Conservation (phyloP, 2,329 filamentous ascomycete species). For the Thermothelomyces thermophilus region DNA sequence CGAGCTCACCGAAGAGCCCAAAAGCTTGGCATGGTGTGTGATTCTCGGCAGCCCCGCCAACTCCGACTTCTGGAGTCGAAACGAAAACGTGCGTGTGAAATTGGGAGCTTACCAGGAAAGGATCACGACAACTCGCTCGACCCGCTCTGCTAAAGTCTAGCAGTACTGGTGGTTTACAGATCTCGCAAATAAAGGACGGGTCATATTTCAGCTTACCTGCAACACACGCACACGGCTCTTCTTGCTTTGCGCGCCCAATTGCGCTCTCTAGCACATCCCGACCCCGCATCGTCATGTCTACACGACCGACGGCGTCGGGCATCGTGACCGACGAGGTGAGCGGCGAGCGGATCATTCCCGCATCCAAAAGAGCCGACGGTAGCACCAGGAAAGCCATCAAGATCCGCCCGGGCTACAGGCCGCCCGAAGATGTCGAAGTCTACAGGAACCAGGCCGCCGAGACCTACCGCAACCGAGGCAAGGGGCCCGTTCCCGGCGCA, state of each 20-base stretch:
- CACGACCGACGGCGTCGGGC: conserved; percentile 54
- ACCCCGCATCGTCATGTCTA: conserved; percentile 35
- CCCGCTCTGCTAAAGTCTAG: no score
- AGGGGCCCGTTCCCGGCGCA: conserved; percentile 69
- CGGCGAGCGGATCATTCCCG: conserved; percentile 83
- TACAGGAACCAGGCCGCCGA: conserved; percentile 92
- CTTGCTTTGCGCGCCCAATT: no score
- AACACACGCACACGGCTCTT: no score
- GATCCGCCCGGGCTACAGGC: conserved; percentile 86
- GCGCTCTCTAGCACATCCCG: no score
- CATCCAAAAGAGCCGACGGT: conserved; percentile 80
- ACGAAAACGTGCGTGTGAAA: no score
- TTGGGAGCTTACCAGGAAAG: no score
- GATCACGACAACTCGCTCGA: not conserved
- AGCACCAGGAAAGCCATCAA: conserved; percentile 91
- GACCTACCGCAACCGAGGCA: conserved; percentile 69
- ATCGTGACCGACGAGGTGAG: conserved; percentile 69
- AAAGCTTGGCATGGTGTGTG: conserved; percentile 9
- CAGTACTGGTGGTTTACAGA: no score
- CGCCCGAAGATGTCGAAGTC: conserved; percentile 89
- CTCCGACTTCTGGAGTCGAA: not conserved
- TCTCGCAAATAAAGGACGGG: no score
- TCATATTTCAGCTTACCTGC: no score
- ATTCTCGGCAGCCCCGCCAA: conserved; percentile 15
- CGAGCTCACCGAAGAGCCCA: conserved; percentile 22